Percentiles rank a stretch among this genome's conserved stretches.
Evolutionary conservation across 202 grass and related monocot genomes (phyloP).

Genomic region (Brachypodium distachyon): DNA sequence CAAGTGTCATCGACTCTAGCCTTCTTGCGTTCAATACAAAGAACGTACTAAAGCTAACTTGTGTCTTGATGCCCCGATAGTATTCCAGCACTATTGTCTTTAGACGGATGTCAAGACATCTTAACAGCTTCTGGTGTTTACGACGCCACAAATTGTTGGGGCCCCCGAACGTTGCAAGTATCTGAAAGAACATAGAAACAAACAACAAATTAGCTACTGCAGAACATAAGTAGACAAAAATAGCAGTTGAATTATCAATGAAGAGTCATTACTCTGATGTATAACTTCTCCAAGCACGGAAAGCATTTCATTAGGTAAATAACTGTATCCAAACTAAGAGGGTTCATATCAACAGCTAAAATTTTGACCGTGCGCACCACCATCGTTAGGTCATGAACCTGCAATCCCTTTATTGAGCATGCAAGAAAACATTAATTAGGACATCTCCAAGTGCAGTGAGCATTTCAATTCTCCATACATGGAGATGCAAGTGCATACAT

Average conservation of each 20-base stretch:
- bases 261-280: slow-evolving; percentile 7
- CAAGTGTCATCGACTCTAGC: neutral
- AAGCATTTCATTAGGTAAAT: slow-evolving; percentile 23
- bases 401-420: neutral
- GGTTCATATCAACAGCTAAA: neutral
- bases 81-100: neutral
- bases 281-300: slow-evolving; percentile 28
- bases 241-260: neutral
- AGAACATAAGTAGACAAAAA: neutral
- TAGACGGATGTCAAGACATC: neutral
- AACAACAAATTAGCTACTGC: neutral
- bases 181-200: neutral
- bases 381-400: neutral
- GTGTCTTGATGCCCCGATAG: neutral
- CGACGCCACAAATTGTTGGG: neutral
- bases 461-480: neutral
- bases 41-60: neutral
- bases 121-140: neutral
- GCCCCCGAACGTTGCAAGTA: too few relatives aligned
- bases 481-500: neutral
- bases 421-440: neutral
- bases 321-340: neutral
- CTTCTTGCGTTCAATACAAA: neutral
- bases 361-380: neutral
- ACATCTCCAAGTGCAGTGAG: neutral